Evolutionary conservation across 805 yeast genomes (phyloP), one percentile per base, ranked within the genome.

Genomic region (Teunomyces kruisii): DNA sequence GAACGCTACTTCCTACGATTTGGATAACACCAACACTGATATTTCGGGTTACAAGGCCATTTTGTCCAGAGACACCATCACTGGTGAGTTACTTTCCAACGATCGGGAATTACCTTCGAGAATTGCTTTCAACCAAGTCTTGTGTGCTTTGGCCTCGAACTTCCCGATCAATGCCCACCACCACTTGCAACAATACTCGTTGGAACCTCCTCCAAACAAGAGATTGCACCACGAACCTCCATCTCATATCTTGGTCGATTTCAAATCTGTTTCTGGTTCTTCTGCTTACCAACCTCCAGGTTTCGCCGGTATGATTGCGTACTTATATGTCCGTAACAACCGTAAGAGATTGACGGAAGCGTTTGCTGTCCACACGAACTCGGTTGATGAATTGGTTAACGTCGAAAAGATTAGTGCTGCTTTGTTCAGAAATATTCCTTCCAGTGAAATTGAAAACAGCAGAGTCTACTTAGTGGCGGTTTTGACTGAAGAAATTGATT

Each of bases 381-480:
- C 84, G 1, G 79, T 78, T 12, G 79, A 80, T 42, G 81, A 77
- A 38, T 68, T 81, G 19, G 75, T 79, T 19, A 64, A 67, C 43
- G 71, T 86, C 45, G 87, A 85, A 47, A 83, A 81, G 53, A 72
- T 88, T 29, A 80, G 90, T 37, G 90, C 92, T 8, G 94, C 94
- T 2, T 66, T 89, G 42, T 89, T 88, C 62, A 77, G 82, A 56
- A 84, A 88, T 54, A 77, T 89, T 39, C 91, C 96, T 1, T 70
- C 84, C 10, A 71, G 78, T 38, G 88, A 82, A 56, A 78, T 81
- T 32, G 80, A 78, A 43, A 75, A 75, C 50, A 79, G 82, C 37
- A 80, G 86, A 53, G 80, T 88, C 30, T 89, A 83, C 56, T 71
- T 89, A 51, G 95, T 85, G 31, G 92, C 88, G 0, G 76, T 84